Evolutionary conservation across 257 asterid genomes (phyloP).

Genomic region (Striga asiatica): DNA sequence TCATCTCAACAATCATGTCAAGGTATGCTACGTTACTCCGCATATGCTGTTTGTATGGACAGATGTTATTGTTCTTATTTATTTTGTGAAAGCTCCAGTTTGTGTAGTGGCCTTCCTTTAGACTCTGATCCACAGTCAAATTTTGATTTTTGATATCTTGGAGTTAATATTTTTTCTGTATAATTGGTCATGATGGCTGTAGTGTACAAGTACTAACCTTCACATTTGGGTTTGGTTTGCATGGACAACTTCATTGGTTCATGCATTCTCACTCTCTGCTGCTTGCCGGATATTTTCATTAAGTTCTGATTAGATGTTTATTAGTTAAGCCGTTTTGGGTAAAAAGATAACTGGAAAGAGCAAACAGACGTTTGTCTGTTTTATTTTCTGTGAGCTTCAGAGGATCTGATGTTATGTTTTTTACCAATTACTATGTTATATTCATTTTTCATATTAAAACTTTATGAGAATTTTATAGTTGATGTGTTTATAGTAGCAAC

Average conservation of each 20-base stretch:
- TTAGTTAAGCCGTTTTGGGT: not conserved
- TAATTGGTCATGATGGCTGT: not conserved
- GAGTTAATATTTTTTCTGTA: not conserved
- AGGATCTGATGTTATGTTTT: constrained; percentile 10
- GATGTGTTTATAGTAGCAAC: not conserved
- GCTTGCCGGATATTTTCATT: constrained; percentile 6
- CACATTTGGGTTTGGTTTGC: not conserved
- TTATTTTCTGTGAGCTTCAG: not conserved
- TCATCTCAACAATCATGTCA: constrained; percentile 52
- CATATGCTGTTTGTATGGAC: not conserved
- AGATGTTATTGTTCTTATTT: constrained; percentile 13
- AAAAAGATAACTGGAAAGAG: not conserved
- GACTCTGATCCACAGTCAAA: constrained; percentile 9
- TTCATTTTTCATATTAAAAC: constrained; percentile 4
- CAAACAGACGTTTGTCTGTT: not conserved
- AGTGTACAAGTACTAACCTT: constrained; percentile 2
- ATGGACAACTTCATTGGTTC: constrained; percentile 2
- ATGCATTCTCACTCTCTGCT: not conserved
- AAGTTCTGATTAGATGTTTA: constrained; percentile 12
- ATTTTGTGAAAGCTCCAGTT: constrained; percentile 7
- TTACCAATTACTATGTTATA: constrained; percentile 2
- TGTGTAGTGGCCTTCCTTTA: constrained; percentile 1
- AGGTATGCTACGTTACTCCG: constrained; percentile 37
- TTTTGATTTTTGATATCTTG: too few relatives aligned
- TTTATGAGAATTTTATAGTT: not conserved